Percentiles rank a stretch among this genome's conserved stretches.
Conservation (phyloP, 2,329 filamentous ascomycete species). For the Trichoderma atrobrunneum region DNA sequence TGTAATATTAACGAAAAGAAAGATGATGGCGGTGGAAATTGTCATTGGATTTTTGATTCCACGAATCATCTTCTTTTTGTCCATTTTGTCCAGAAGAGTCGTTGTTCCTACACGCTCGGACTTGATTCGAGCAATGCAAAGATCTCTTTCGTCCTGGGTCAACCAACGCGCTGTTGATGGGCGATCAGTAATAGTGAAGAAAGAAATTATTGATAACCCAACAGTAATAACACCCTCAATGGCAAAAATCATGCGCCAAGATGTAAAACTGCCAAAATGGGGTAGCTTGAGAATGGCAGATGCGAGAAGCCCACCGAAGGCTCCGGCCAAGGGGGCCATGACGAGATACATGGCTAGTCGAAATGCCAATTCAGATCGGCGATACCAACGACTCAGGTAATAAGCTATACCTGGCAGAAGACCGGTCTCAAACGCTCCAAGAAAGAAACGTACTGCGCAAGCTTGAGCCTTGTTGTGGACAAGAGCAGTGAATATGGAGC, state of each 20-base stretch:
- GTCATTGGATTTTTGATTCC: conserved; percentile 64
- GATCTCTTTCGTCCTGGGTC: neutral
- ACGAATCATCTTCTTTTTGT: conserved; percentile 54
- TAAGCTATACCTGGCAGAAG: neutral
- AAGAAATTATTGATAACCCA: conserved; percentile 56
- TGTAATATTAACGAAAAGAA: conserved; percentile 44
- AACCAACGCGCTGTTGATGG: conserved; percentile 65
- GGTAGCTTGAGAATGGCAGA: conserved; percentile 63
- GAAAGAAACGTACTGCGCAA: neutral
- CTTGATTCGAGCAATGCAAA: neutral
- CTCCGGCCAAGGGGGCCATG: conserved; percentile 64
- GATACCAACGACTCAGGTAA: neutral
- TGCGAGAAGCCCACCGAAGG: conserved; percentile 66
- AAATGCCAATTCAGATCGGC: neutral
- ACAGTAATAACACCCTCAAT: conserved; percentile 63
- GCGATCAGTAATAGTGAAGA: conserved; percentile 65
- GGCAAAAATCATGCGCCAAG: conserved; percentile 68
- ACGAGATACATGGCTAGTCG: neutral
- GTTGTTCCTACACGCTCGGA: neutral
- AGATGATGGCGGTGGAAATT: conserved; percentile 54
- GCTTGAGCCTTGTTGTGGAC: neutral
- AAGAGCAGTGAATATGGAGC: neutral
- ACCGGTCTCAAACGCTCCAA: neutral
- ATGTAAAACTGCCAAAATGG: conserved; percentile 52
- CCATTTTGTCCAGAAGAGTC: neutral